Conservation (phyloP, 306 rosid genomes). For the Cajanus cajan region DNA sequence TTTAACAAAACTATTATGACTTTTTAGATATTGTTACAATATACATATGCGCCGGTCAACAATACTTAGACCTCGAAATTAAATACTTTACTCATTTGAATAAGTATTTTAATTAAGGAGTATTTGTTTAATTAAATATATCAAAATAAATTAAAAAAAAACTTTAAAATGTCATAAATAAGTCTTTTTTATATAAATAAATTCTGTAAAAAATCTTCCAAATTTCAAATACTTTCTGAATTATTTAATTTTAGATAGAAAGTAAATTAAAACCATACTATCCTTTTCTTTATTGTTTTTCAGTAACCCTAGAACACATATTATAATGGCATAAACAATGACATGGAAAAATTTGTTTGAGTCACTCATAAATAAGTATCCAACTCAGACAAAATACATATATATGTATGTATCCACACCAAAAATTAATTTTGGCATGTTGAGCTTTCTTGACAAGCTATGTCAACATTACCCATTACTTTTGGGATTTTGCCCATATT, state of each 20-base stretch:
- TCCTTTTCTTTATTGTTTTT: not conserved
- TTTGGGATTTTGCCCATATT: conserved; percentile 30
- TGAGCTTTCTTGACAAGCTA: conserved; percentile 32
- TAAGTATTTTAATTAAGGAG: too few relatives aligned
- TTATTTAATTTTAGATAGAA: not conserved
- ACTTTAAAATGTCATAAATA: not conserved
- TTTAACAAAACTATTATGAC: not conserved
- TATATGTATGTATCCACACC: conserved; percentile 20
- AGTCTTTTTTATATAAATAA: not conserved
- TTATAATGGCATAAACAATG: conserved; percentile 17
- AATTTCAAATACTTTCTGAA: not conserved
- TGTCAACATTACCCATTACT: conserved; percentile 25
- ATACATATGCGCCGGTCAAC: not conserved
- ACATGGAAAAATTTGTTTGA: conserved; percentile 20
- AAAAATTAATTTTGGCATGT: not conserved
- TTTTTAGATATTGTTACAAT: not conserved
- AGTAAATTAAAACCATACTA: not conserved
- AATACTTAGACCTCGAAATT: too few relatives aligned
- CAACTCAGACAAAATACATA: conserved; percentile 7
- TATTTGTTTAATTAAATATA: not conserved
- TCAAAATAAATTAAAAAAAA: not conserved
- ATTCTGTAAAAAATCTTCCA: not conserved
- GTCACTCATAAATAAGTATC: not conserved
- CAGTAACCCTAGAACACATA: not conserved
- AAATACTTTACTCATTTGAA: too few relatives aligned